Evolutionary conservation across 306 rosid species (phyloP).

Genomic region (Arachis hypogaea): DNA sequence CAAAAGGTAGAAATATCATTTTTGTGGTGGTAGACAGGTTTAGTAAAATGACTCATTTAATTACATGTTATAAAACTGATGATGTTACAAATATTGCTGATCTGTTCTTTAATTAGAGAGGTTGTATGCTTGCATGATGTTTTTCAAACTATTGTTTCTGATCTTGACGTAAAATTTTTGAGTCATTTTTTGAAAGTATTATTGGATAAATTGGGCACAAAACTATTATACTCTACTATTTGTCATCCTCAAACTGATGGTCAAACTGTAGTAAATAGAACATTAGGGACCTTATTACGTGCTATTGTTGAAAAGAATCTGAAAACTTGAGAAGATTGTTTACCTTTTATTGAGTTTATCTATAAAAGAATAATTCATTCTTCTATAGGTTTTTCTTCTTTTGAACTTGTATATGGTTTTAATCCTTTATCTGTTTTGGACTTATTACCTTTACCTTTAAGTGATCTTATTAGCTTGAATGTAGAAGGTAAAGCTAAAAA

Average conservation of each 20-base stretch:
- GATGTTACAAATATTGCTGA: neutral
- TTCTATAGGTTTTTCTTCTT: too few species aligned
- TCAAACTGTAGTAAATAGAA: too few species aligned
- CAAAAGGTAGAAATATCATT: neutral
- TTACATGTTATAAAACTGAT: neutral
- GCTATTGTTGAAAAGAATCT: neutral
- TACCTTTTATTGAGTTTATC: too few species aligned
- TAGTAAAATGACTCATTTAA: neutral
- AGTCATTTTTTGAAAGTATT: too few species aligned
- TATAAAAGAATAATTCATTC: too few species aligned
- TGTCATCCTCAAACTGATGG: too few species aligned
- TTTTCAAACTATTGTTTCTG: too few species aligned
- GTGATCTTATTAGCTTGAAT: neutral
- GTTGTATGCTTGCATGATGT: neutral
- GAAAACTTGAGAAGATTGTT: too few species aligned
- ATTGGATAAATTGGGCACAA: too few species aligned
- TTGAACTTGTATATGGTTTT: neutral
- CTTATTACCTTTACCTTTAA: neutral
- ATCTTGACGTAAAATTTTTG: too few species aligned
- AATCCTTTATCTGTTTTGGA: neutral
- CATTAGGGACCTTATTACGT: neutral
- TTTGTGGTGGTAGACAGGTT: neutral
- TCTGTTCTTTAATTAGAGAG: neutral
- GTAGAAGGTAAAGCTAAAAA: neutral
- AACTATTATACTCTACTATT: too few species aligned